These are phyloP conservation scores for Allantophomopsis cytisporea DNA, from an alignment of 2,329 filamentous ascomycete species.

Conservation along the genomic window DNA sequence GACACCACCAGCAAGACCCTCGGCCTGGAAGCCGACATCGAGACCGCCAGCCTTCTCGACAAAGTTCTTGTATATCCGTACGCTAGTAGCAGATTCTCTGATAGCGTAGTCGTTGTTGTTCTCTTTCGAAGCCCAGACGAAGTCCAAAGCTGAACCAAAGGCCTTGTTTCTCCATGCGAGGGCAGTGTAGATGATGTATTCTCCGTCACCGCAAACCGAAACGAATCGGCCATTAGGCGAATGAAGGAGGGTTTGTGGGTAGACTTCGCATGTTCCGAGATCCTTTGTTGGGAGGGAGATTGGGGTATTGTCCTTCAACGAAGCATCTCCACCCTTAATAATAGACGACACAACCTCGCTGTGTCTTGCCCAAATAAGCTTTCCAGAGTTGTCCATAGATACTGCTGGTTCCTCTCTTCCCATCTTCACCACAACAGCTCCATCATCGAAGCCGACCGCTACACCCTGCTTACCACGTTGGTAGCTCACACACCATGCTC, in stretches of 20 bases:
- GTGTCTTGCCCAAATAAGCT: slow-evolving; percentile 90
- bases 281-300: slow-evolving; percentile 86
- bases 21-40: slow-evolving; percentile 90
- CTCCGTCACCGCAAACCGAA: slow-evolving; percentile 84
- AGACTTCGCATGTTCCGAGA: slow-evolving; percentile 89
- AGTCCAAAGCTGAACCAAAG: slow-evolving; percentile 89
- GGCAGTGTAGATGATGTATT: slow-evolving; percentile 98
- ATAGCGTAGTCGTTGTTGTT: slow-evolving; percentile 99
- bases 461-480: slow-evolving; percentile 91
- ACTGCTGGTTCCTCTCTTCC: slow-evolving; percentile 94
- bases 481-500: slow-evolving; percentile 95
- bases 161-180: slow-evolving; percentile 95
- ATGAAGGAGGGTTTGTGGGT: slow-evolving; percentile 86
- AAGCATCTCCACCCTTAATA: slow-evolving; percentile 80
- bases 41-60: slow-evolving; percentile 79
- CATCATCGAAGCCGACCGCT: slow-evolving; percentile 93
- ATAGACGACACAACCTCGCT: slow-evolving; percentile 91
- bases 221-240: slow-evolving; percentile 91
- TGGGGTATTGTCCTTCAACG: slow-evolving; percentile 76
- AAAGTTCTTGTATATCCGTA: slow-evolving; percentile 98
- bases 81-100: slow-evolving; percentile 81
- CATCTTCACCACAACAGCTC: slow-evolving; percentile 95
- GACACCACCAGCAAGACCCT: slow-evolving; percentile 78
- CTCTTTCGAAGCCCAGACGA: slow-evolving; percentile 93
- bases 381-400: slow-evolving; percentile 92